Conservation (phyloP, 2,329 filamentous ascomycete species). For the Sphaerulina musiva region DNA sequence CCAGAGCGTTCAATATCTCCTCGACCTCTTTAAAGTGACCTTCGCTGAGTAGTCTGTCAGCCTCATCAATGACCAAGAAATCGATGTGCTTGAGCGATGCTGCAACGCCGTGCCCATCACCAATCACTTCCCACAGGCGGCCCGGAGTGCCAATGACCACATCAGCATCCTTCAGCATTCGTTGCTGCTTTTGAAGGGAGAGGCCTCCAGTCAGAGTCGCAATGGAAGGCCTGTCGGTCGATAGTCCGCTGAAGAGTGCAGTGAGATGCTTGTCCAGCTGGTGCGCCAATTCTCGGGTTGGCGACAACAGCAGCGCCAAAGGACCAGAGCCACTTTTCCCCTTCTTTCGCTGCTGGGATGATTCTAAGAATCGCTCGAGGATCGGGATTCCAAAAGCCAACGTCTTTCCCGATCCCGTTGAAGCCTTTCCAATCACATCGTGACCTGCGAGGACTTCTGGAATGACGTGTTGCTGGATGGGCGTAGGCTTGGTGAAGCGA, state of each 20-base stretch:
- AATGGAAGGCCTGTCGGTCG: conserved; percentile 51
- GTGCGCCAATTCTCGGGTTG: conserved; percentile 87
- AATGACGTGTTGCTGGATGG: conserved; percentile 73
- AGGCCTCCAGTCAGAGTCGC: conserved; percentile 87
- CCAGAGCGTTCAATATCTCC: conserved; percentile 75
- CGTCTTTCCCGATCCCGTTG: conserved; percentile 94
- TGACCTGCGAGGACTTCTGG: conserved; percentile 75
- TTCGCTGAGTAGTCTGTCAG: conserved; percentile 82
- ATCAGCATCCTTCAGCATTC: conserved; percentile 75
- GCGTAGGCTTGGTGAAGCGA: conserved; percentile 72
- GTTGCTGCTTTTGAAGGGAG: conserved; percentile 89
- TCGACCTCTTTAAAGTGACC: conserved; percentile 93
- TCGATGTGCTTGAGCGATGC: conserved; percentile 63
- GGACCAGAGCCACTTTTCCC: conserved; percentile 43
- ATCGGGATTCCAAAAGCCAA: conserved; percentile 92
- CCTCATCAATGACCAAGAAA: conserved; percentile 89
- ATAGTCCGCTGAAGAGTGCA: conserved; percentile 63
- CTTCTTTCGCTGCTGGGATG: conserved; percentile 17
- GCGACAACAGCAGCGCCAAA: conserved; percentile 75
- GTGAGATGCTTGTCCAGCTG: conserved; percentile 80
- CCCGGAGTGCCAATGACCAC: conserved; percentile 83
- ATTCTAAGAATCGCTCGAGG: conserved; percentile 69
- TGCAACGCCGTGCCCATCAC: conserved; percentile 63
- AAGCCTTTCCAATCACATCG: conserved; percentile 91
- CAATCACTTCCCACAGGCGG: conserved; percentile 88